These are phyloP conservation scores for Phytophthora sp. DNA, from an alignment of 352 stramenopile genomes.

Conservation along the genomic window DNA sequence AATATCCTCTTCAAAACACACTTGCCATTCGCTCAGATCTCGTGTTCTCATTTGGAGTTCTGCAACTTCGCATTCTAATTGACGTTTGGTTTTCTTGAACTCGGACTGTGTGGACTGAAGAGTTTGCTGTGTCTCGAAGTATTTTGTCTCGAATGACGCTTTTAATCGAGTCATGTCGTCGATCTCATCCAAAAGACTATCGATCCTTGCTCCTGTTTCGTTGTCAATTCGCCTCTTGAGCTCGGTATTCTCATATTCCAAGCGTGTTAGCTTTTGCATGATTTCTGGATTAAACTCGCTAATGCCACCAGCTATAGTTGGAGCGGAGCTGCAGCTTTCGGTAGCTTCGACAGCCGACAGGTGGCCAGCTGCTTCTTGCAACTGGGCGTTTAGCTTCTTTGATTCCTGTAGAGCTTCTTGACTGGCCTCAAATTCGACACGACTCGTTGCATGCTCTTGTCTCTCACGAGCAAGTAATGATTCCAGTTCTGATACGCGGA, in stretches of 20 bases:
- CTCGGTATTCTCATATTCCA: constrained; percentile 65
- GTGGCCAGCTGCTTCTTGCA: constrained; percentile 48
- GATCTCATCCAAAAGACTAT: constrained; percentile 60
- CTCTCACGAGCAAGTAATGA: constrained; percentile 38
- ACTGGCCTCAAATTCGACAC: constrained; percentile 38
- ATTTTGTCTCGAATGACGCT: constrained; percentile 72
- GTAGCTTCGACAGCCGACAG: constrained; percentile 16
- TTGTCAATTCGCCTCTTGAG: constrained; percentile 58
- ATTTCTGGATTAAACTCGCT: constrained; percentile 75
- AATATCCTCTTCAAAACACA: constrained; percentile 26
- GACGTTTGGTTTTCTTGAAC: constrained; percentile 20
- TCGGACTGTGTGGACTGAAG: constrained; percentile 41
- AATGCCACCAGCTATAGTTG: constrained; percentile 39
- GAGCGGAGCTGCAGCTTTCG: not conserved
- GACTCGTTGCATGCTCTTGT: constrained; percentile 36
- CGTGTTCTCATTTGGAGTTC: constrained; percentile 23
- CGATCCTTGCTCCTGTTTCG: constrained; percentile 61
- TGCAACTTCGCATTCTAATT: constrained; percentile 11
- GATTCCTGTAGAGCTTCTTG: constrained; percentile 46
- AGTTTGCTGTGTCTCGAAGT: constrained; percentile 53
- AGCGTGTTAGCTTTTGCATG: constrained; percentile 61
- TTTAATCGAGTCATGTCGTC: constrained; percentile 69
- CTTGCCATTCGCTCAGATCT: constrained; percentile 13
- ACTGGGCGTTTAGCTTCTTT: constrained; percentile 50
- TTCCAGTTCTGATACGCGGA: constrained; percentile 66